Base-by-base conservation (phyloP, 495 filamentous ascomycete species). In the Extremus antarcticus region DNA sequence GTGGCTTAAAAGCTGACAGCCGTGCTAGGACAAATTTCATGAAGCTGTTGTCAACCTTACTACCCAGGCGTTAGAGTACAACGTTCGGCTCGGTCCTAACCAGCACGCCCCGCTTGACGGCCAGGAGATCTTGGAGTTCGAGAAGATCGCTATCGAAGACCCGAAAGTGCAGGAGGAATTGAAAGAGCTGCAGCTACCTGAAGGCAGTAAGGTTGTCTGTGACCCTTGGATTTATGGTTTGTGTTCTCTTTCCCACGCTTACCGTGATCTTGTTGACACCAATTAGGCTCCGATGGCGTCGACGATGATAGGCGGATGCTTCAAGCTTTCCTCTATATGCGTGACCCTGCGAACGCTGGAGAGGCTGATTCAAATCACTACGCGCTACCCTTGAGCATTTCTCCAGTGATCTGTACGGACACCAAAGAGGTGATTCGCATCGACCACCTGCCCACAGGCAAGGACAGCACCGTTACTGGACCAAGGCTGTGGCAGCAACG, bases 291-390 rank as follows among this genome's bases (percentile, higher is more conserved):
- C 20, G 82, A 85, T 59, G 80, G 79, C 10, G 43, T 83, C 57
- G 72, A 81, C 45, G 80, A 86, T 61, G 74, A 77, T 46, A 70
- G 76, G 47, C 75, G 82, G 16, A 71, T 81, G 64, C 81, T 76
- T 59, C 82, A 86, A 59, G 82, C 79, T 66, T 85, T 82, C 64
- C 71, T 87, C 11, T 87, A 87, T 66, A 71, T 83, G 61, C 69
- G 77, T 20, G 78, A 84, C 54, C 78, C 81, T 3, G 62, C 65
- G 15, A 78, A 81, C 58, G 56, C 76, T 2, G 56, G 65, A 7
- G 79, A 84, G 63, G 64, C 68, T 13, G 84, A 87, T 57, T 79
- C 76, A 46, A 90, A 90, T 63, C 84, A 91, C 60, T 94, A 94
- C 66, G 80, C 86, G 0, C 76, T 86, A 32, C 88, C 88, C 0